Conservation (phyloP, 169 alveolate genomes). For the Plasmodium knowlesi region DNA sequence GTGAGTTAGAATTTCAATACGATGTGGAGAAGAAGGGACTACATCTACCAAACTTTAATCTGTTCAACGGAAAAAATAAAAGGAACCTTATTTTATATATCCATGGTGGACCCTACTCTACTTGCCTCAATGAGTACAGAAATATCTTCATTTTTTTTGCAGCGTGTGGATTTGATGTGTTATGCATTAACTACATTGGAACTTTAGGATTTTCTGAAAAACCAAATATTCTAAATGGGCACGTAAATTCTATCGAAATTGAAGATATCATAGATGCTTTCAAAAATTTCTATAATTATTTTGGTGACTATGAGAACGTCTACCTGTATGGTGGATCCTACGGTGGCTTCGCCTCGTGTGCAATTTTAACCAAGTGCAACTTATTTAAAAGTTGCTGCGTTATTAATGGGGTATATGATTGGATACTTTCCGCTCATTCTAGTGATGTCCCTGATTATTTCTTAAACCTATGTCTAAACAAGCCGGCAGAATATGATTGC, state of each 20-base stretch:
- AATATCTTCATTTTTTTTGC: conserved; percentile 43
- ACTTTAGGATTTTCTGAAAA: conserved; percentile 18
- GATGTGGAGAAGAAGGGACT: conserved; percentile 37
- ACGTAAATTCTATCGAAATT: conserved; percentile 44
- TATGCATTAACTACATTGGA: conserved; percentile 58
- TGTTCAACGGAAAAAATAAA: conserved; percentile 46
- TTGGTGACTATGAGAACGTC: conserved; percentile 52
- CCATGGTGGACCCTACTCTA: conserved; percentile 75
- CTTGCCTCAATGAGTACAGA: conserved; percentile 25
- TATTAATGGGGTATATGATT: conserved; percentile 60
- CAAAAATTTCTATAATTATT: conserved; percentile 4
- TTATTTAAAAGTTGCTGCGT: conserved; percentile 64
- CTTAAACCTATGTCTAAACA: conserved; percentile 21
- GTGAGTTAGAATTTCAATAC: neutral
- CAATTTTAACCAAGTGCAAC: conserved; percentile 57
- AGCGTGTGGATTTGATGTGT: conserved; percentile 71
- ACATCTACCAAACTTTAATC: conserved; percentile 57
- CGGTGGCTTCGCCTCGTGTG: conserved; percentile 50
- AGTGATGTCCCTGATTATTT: conserved; percentile 60
- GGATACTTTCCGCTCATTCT: conserved; percentile 38
- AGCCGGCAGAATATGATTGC: conserved; percentile 18
- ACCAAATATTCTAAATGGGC: conserved; percentile 38
- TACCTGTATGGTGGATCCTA: conserved; percentile 69
- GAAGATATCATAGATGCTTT: conserved; percentile 31
- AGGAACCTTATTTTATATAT: conserved; percentile 64